phyloP scores from a whole-genome alignment of 768 basidiomycete genomes.

The Termitomyces sp. region DNA sequence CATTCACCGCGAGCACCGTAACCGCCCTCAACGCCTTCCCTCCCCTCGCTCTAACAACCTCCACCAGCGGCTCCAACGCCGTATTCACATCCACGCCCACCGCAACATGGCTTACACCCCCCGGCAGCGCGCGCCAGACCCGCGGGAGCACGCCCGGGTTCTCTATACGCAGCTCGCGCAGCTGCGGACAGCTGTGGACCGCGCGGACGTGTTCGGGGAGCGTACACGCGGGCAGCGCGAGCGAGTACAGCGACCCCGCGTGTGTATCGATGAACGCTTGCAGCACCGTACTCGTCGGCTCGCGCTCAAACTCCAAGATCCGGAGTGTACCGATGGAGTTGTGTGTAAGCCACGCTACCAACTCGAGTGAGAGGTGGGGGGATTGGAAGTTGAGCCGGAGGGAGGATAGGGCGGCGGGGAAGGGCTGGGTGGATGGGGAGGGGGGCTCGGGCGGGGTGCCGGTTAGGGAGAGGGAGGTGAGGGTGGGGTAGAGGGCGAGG shows the following conservation, averaged over 20 bases:
- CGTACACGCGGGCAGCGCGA: constrained; percentile 54
- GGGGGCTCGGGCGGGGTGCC: constrained; percentile 53
- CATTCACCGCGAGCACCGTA: constrained; percentile 52
- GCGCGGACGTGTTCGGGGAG: constrained; percentile 43
- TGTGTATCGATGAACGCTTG: constrained; percentile 52
- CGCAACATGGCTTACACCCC: constrained; percentile 51
- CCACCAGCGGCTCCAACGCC: constrained; percentile 49
- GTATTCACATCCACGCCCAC: constrained; percentile 59
- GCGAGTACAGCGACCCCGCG: constrained; percentile 44
- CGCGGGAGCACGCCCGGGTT: constrained; percentile 41
- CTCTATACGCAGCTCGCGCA: constrained; percentile 57
- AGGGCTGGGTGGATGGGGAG: constrained; percentile 38
- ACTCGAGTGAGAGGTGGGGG: constrained; percentile 55
- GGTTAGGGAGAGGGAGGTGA: constrained; percentile 53
- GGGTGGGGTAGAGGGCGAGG: constrained; percentile 57
- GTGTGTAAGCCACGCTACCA: constrained; percentile 68
- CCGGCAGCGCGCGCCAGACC: constrained; percentile 47
- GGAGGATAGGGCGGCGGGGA: constrained; percentile 44
- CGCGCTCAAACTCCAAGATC: constrained; percentile 55
- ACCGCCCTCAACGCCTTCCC: constrained; percentile 35
- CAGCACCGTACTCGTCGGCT: constrained; percentile 52
- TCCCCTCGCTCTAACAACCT: constrained; percentile 42
- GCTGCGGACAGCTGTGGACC: constrained; percentile 43
- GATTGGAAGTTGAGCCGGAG: constrained; percentile 68
- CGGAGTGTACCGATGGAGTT: constrained; percentile 49